Base-by-base conservation (phyloP, 768 basidiomycete species). In the Lactifluus pinguis region DNA sequence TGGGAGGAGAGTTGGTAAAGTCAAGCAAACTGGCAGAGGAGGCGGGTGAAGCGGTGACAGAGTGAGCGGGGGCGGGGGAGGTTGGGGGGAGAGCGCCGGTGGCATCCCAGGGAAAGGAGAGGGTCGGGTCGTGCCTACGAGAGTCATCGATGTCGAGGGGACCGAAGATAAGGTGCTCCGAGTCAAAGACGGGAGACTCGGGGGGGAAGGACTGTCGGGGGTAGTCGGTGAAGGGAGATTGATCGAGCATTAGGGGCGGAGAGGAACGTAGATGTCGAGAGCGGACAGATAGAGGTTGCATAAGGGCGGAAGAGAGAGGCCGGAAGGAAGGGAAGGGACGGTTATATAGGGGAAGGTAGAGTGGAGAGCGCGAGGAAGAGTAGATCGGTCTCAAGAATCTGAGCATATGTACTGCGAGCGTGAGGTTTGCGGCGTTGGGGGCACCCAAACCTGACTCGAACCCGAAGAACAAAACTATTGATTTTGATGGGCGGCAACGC, bases 101-200 rank as follows among this genome's bases (percentile, higher is more conserved):
- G 67, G 79, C 76, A 61, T 80, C 73, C 70, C 71, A 73, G n/a
- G 69, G 55, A 58, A 69, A 61, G 53, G 68, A 56, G 14, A 68
- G 66, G 65, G 70, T n/a, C 66, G 50, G 32, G 32, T 74, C 68
- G 68, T 68, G 65, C 64, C 59, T 57, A 55, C 66, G 61, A 14
- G 60, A 49, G 66, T 83, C 80, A 67, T 85, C 83, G 68, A 83
- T 75, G 67, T 85, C 83, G 69, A 82, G 73, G 65, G 65, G 65
- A 53, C 80, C 81, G 68, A 85, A 84, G 70, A 84, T 77, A 73
- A 83, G 74, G 60, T 80, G 77, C 69, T 83, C 80, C 25, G 70
- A 65, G 67, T 82, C 80, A n/a, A 71, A 64, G 49, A 69, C 36
- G 53, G 72, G 66, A 56, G 67, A 58, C 61, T 74, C 71, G 68